Conservation (phyloP, 2,329 filamentous ascomycete genomes). For the Nemania diffusa region DNA sequence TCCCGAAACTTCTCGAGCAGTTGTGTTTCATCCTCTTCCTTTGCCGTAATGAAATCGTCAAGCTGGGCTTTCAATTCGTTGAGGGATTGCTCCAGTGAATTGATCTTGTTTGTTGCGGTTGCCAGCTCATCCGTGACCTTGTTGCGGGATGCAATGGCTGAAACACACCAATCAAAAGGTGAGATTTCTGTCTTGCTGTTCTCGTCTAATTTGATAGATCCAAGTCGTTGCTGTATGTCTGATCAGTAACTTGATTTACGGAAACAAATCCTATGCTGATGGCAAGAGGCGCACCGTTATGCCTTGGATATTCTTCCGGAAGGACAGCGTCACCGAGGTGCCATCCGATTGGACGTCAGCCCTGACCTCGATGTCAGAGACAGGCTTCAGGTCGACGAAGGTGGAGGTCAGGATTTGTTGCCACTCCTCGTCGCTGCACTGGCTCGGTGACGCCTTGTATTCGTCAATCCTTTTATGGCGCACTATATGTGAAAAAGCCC, state of each 20-base stretch:
- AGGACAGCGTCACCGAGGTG: constrained; percentile 66
- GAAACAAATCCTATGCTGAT: constrained; percentile 10
- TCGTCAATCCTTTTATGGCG: constrained; percentile 65
- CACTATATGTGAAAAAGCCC: constrained; percentile 54
- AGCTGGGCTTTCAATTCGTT: constrained; percentile 70
- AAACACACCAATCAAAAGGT: constrained; percentile 76
- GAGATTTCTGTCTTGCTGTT: constrained; percentile 67
- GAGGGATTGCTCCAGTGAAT: constrained; percentile 65
- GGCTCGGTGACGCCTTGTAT: constrained; percentile 64
- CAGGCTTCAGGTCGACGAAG: constrained; percentile 61
- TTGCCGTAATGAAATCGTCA: constrained; percentile 72
- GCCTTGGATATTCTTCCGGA: constrained; percentile 73
- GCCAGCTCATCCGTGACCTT: constrained; percentile 57
- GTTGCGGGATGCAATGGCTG: constrained; percentile 62
- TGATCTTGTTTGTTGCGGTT: constrained; percentile 55
- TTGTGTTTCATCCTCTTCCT: constrained; percentile 72
- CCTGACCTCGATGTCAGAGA: constrained; percentile 67
- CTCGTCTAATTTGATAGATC: constrained; percentile 67
- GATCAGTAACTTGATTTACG: constrained; percentile 22
- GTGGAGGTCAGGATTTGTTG: constrained; percentile 66
- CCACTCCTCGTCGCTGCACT: constrained; percentile 74
- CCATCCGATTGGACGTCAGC: constrained; percentile 66
- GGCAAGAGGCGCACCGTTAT: constrained; percentile 67
- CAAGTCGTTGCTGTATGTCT: constrained; percentile 71
- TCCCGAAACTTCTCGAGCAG: constrained; percentile 76